phyloP scores from a whole-genome alignment of 495 filamentous ascomycete species.

The Aspergillus hancockii region DNA sequence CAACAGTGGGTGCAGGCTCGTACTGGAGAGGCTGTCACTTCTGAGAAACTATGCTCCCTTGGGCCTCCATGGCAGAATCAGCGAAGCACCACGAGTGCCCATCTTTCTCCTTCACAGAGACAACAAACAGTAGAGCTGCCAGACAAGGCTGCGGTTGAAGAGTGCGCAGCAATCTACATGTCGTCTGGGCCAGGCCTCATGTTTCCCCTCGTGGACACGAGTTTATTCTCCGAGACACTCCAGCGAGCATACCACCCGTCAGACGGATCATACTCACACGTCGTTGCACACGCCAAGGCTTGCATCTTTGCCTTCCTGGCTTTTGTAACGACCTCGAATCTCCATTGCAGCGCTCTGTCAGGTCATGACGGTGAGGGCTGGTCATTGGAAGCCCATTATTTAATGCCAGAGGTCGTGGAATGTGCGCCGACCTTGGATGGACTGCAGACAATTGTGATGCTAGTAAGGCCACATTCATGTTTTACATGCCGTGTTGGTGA shows the following conservation, averaged over 20 bases:
- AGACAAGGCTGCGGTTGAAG: background rate
- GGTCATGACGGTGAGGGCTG: background rate
- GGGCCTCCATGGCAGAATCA: background rate
- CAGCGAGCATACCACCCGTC: background rate
- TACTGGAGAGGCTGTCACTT: background rate
- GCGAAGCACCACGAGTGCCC: background rate
- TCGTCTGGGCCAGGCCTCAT: background rate
- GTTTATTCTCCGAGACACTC: background rate
- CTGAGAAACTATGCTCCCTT: background rate
- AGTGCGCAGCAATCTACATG: background rate
- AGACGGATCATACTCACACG: too few species aligned
- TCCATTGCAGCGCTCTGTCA: background rate
- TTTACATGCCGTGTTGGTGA: too few species aligned
- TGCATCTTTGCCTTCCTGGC: slow-evolving; percentile 11
- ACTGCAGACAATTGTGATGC: too few species aligned
- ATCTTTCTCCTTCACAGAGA: too few species aligned
- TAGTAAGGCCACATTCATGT: too few species aligned
- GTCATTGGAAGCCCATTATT: too few species aligned
- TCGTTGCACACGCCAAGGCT: slow-evolving; percentile 2
- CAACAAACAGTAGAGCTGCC: background rate
- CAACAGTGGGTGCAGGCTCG: slow-evolving; percentile 1
- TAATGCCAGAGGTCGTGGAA: too few species aligned
- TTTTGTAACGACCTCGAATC: background rate
- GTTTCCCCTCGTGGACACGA: background rate
- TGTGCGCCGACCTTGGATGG: too few species aligned